Percentiles rank a stretch among this genome's conserved stretches.
These are phyloP conservation scores for Clavispora asparagi DNA, from an alignment of 805 yeast species.

Conservation along the genomic window DNA sequence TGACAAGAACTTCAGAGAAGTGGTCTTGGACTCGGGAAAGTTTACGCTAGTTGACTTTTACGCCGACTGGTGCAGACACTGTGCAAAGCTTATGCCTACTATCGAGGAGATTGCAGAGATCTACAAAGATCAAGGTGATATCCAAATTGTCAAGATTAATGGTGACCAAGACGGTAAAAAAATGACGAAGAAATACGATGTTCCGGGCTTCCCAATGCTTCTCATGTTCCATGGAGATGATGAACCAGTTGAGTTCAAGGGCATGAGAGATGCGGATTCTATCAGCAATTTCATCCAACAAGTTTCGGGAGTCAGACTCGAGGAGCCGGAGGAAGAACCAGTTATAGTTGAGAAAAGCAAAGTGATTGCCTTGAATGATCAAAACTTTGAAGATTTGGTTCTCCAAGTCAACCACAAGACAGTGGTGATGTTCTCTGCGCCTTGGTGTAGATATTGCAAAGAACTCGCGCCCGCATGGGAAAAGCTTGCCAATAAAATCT, in stretches of 20 bases:
- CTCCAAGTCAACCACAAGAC: slow-evolving; percentile 22
- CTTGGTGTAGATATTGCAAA: slow-evolving; percentile 59
- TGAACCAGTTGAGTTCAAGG: slow-evolving; percentile 52
- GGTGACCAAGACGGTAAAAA: slow-evolving; percentile 52
- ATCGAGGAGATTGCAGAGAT: slow-evolving; percentile 26
- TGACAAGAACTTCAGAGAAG: slow-evolving; percentile 48
- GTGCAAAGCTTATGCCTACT: slow-evolving; percentile 51
- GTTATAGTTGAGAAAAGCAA: slow-evolving; percentile 2
- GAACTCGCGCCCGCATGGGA: slow-evolving; percentile 47
- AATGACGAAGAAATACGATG: slow-evolving; percentile 45
- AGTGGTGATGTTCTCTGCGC: slow-evolving; percentile 53
- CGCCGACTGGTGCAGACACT: slow-evolving; percentile 73
- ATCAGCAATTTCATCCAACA: slow-evolving; percentile 49
- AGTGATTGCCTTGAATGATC: slow-evolving; percentile 8
- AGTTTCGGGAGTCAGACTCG: slow-evolving; percentile 23
- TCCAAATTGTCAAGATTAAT: slow-evolving; percentile 52
- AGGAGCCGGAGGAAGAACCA: slow-evolving; percentile 3
- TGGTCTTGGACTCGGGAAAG: slow-evolving; percentile 51
- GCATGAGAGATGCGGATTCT: slow-evolving; percentile 46
- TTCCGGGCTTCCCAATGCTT: slow-evolving; percentile 64
- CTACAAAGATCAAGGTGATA: slow-evolving; percentile 26
- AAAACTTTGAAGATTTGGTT: slow-evolving; percentile 39
- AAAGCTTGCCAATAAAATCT: slow-evolving; percentile 44
- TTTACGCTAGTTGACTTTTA: slow-evolving; percentile 42
- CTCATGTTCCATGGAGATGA: slow-evolving; percentile 49